Evolutionary conservation across 495 filamentous ascomycete species (phyloP), one percentile per base, ranked within the genome.

Genomic region (Apodospora peruviana): DNA sequence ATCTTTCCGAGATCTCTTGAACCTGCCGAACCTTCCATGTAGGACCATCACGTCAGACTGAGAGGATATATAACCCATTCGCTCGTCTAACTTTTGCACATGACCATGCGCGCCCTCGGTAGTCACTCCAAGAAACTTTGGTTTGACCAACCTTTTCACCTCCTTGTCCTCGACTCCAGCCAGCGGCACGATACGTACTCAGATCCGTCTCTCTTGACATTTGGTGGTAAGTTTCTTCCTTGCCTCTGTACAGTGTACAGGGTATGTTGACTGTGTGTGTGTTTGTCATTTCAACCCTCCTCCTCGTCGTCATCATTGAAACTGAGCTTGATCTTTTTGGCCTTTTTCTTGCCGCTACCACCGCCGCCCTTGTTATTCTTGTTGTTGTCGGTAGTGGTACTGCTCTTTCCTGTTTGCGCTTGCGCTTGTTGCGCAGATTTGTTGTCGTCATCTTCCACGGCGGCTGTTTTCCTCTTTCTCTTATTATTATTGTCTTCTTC

Each of bases 301-400:
- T 75, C 72, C 22, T 75, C 74, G 45, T 79, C 77, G 3, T 68
- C 72, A 61, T 79, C 77, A 2, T 69, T 71, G 60, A 81, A 81
- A 58, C 77, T 79, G 38, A 81, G 65, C 67, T 79, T 79, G 47
- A 81, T 72, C 64, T 80, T 80, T 67, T 81, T 79, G 0, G 70
- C 68, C 55, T 76, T 75, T 51, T 74, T 76, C 53, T 72, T 73
- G 7, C 14, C 16, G 37, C 7, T n/a, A 19, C 12, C 18, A 18
- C 5, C 12, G 7, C 37, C 37, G 37, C 18, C 18, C 7, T 40
- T 18, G 8, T 40, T 40, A n/a, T n/a, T n/a, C n/a, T n/a, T n/a
- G n/a, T n/a, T n/a, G n/a, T n/a, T n/a, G n/a, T 10, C 20, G 47
- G 39, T 32, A n/a, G 62, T 57, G 17, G 39, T 1, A 41, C 51